Evolutionary conservation across 192 early-diverging fungal genomes (phyloP), one percentile per base, ranked within the genome.

Genomic region (Rhizophagus prolifer): DNA sequence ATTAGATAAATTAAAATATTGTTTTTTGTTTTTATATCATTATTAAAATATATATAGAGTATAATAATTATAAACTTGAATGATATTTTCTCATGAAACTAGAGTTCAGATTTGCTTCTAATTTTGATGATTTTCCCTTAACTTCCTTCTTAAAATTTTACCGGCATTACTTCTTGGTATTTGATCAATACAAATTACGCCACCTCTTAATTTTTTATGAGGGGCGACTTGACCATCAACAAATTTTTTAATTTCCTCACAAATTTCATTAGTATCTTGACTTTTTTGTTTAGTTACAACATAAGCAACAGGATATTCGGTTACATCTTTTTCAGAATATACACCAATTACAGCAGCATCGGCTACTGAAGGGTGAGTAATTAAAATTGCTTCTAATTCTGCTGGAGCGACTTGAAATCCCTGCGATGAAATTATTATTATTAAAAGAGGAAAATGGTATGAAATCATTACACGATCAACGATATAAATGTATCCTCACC

Each of bases 131-230:
- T 64, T 70, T 50, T 77, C 77, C 67, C 89, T 87, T 61, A 97
- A 81, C n/a, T 91, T 86, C 25, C 86, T 84, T 62, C 95, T 87
- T 79, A 97, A 83, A 59, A 96, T 94, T 82, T 96, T 96, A 66
- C 95, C 96, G 3, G 91, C 86, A 1, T 92, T 88, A 71, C 88
- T 88, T 74, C 94, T 93, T 44, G 94, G 94, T 46, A 96, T 88
- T 30, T 76, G 82, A 34, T 91, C 88, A 68, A 94, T 85, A 67
- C 94, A 88, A 3, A 79, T 82, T 9, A 95, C 87, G 9, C 92
- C 94, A 10, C 95, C 96, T 58, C 93, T 86, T 44, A 98, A 80
- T 64, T 86, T 81, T 86, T 96, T 96, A 82, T 94, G 91, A 16
- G 80, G 72, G 0, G 93, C 91, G 14, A 94, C 88, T 31, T 87